Base-by-base conservation (phyloP, 352 stramenopile genomes). In the Globisporangium nodosum region DNA sequence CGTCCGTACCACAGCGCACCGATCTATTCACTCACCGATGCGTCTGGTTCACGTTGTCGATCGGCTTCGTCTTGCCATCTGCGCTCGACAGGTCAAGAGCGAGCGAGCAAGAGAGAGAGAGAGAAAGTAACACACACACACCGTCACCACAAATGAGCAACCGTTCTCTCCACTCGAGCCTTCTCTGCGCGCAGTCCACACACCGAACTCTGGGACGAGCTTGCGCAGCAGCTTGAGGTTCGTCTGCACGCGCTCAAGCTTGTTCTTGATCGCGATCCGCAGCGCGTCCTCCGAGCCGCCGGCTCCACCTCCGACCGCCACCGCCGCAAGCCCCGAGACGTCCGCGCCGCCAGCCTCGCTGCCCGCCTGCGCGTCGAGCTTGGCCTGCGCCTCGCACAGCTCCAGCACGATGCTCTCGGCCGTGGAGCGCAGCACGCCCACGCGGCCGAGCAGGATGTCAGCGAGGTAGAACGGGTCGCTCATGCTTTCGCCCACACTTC, bases 21-120 rank as follows among this genome's bases (percentile, higher is more conserved):
- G 33, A 5, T 12, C n/a, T 4, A 1, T 16, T n/a, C 46, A 37
- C 69, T 40, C 52, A 84, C 74, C 81, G 81, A 60, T 94, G 85
- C n/a, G 85, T 84, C 66, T 92, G 85, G 46, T 76, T 87, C 37
- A 94, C 82, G 42, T 76, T 82, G 58, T 94, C 85, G 43, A 92
- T 92, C 39, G 82, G 81, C 53, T 94, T 94, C 3, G 85, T 94
- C 70, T 94, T 94, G 58, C 78, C 82, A 40, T 94, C 84, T 92
- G 52, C 20, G 46, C 27, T 5, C 24, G 24, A 27, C 24, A 27
- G 24, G 24, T 27, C 24, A 37, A 4, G 18, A 24, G 5, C 6
- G 13, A 7, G 35, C 3, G 11, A 42, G 1, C n/a, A n/a, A 8
- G 11, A 40, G 35, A 42, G 12, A 15, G 35, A 42, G 24, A 5